Evolutionary conservation across 495 filamentous ascomycete species (phyloP).

Genomic region (Trichocladium uniseriatum): DNA sequence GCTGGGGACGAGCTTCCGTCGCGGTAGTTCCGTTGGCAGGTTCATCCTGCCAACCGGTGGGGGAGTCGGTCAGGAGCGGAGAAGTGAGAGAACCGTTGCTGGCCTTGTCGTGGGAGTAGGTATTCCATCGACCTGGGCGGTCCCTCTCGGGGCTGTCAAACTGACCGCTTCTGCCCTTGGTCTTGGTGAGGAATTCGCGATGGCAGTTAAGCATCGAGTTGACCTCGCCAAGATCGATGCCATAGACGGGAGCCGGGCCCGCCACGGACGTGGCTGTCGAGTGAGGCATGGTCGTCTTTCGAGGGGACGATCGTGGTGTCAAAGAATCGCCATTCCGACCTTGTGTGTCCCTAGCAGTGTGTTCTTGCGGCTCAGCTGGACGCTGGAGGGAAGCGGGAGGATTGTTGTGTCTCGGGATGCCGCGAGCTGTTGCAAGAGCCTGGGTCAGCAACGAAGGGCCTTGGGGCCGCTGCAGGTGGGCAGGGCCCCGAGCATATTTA

Average conservation of each 20-base stretch:
- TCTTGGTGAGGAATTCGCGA: slow-evolving; percentile 27
- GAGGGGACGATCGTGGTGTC: slow-evolving; percentile 24
- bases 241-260: slow-evolving; percentile 15
- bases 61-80: slow-evolving; percentile 11
- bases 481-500: slow-evolving; percentile 39
- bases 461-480: slow-evolving; percentile 30
- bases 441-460: slow-evolving; percentile 43
- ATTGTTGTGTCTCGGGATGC: slow-evolving; percentile 27
- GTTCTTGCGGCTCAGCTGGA: slow-evolving; percentile 5
- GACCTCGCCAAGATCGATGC: slow-evolving; percentile 24
- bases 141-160: slow-evolving; percentile 35
- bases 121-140: slow-evolving; percentile 2
- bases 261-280: slow-evolving; percentile 15
- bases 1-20: slow-evolving; percentile 29
- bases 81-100: slow-evolving; percentile 9
- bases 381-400: slow-evolving; percentile 20
- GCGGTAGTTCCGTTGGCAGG: slow-evolving; percentile 16
- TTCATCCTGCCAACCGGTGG: slow-evolving; percentile 10
- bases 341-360: slow-evolving; percentile 11
- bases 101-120: slow-evolving; percentile 8
- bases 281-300: slow-evolving; percentile 16
- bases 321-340: slow-evolving; percentile 24
- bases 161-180: slow-evolving; percentile 28
- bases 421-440: slow-evolving; percentile 45
- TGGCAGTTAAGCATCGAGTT: slow-evolving; percentile 31